Evolutionary conservation across 768 basidiomycete genomes (phyloP), one percentile per base, ranked within the genome.

Genomic region (Suillus cothurnatus): DNA sequence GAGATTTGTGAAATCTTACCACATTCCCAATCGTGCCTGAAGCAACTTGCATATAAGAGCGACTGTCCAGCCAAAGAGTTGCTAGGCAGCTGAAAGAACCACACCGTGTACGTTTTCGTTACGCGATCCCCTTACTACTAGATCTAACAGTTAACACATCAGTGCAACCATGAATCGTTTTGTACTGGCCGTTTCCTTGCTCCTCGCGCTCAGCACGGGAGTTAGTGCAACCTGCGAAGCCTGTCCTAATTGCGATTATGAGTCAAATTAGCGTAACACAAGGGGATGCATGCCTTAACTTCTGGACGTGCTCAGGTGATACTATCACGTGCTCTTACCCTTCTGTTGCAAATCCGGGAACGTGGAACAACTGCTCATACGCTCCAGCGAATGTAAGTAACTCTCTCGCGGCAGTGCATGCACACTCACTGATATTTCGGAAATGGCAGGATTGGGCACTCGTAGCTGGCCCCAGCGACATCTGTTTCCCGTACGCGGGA

Each of bases 231-330:
- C 9, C 2, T 58, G 57, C 23, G 38, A 39, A 11, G 57, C 57
- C 23, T 58, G 57, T 17, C 38, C 38, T 26, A 58, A 58, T 58
- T 58, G 57, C 38, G 57, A 58, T 26, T 58, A 58, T 28, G 57
- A 58, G 17, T 9, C 6, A 6, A 6, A 58, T 58, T 5, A 58
- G 57, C 26, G 1, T 6, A 26, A 1, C 23, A 11, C 38, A 58
- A 58, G 57, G 57, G 17, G 3, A 58, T 19, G 57, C 57, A 28
- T 58, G 57, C 21, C 57, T 58, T 17, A 58, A 58, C 38, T 58
- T 39, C 17, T 58, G 57, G 57, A 58, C 57, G 11, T 58, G 57
- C 38, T 28, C 26, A 39, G 57, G 57, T 6, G 57, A 58, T 21
- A 58, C 57, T 17, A 39, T 58, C 9, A 28, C 38, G 17, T 58